phyloP scores from a whole-genome alignment of 23 red algal species.

The Gracilaria domingensis region DNA sequence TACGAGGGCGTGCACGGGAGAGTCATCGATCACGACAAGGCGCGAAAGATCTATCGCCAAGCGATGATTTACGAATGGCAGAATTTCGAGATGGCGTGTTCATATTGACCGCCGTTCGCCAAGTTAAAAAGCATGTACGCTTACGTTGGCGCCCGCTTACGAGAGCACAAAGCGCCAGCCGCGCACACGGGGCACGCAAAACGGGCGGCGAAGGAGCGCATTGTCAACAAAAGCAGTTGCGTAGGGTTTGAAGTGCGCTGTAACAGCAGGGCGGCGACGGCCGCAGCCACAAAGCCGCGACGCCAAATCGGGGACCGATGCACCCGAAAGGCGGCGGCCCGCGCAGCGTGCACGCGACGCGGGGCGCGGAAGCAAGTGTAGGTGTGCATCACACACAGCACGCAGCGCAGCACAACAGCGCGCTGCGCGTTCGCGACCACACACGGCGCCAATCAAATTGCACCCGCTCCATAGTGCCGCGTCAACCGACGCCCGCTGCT shows the following conservation, averaged over 20 bases:
- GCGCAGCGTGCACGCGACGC: not conserved
- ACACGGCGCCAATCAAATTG: conserved; percentile 20
- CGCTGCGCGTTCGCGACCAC: not conserved
- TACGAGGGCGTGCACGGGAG: too few relatives aligned
- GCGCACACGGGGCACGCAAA: not conserved
- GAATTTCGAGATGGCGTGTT: conserved; percentile 5
- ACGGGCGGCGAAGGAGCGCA: not conserved
- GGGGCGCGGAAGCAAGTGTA: not conserved
- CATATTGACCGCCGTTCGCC: not conserved
- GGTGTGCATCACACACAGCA: not conserved
- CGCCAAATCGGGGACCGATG: not conserved
- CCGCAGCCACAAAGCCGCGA: too few relatives aligned
- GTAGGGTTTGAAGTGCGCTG: conserved; percentile 21
- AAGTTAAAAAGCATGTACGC: too few relatives aligned
- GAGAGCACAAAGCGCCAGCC: not conserved
- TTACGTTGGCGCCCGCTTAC: too few relatives aligned
- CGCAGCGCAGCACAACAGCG: not conserved
- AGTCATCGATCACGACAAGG: not conserved
- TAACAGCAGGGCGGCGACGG: conserved; percentile 1
- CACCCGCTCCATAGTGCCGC: too few relatives aligned
- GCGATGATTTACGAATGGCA: conserved; percentile 6
- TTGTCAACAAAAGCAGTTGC: conserved; percentile 11
- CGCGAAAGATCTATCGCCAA: conserved; percentile 4
- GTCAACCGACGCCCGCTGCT: not conserved
- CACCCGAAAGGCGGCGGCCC: not conserved